These are phyloP conservation scores for Posidonia oceanica DNA, from an alignment of 116 monocot genomes.

Conservation along the genomic window DNA sequence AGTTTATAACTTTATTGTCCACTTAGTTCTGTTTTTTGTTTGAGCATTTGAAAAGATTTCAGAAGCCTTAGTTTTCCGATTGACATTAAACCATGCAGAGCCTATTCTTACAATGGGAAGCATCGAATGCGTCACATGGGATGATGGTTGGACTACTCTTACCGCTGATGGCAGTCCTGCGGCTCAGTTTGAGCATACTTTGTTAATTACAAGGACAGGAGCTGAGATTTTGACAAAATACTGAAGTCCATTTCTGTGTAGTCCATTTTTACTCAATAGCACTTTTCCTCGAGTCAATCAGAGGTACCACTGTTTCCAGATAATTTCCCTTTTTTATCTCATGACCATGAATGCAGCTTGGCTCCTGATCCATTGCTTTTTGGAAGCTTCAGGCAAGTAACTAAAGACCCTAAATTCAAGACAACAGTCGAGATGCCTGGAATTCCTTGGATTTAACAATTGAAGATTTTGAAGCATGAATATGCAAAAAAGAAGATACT, in stretches of 20 bases:
- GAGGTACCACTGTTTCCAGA: no score
- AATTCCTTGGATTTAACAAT: no score
- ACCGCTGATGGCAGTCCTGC: slow-evolving; percentile 78
- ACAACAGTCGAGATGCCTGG: no score
- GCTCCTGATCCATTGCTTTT: no score
- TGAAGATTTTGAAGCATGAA: no score
- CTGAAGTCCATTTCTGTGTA: slow-evolving; percentile 4
- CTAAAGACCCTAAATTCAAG: no score
- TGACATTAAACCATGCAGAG: slow-evolving; percentile 29
- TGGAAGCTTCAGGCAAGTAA: no score
- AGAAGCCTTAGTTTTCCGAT: background rate
- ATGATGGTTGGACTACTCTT: slow-evolving; percentile 86
- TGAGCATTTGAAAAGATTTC: background rate
- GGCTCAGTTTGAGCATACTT: slow-evolving; percentile 87
- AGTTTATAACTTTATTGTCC: background rate
- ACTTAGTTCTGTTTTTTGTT: background rate
- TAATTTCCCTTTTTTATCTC: no score
- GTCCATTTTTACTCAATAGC: no score
- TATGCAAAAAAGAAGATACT: no score
- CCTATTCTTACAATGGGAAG: slow-evolving; percentile 77
- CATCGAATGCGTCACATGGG: slow-evolving; percentile 64
- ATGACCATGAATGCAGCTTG: no score
- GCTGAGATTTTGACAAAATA: slow-evolving; percentile 75
- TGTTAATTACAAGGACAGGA: slow-evolving; percentile 79
- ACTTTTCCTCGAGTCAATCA: no score